Base-by-base conservation (phyloP, 1,139 yeast genomes). In the Oligophagozyma castellii region DNA sequence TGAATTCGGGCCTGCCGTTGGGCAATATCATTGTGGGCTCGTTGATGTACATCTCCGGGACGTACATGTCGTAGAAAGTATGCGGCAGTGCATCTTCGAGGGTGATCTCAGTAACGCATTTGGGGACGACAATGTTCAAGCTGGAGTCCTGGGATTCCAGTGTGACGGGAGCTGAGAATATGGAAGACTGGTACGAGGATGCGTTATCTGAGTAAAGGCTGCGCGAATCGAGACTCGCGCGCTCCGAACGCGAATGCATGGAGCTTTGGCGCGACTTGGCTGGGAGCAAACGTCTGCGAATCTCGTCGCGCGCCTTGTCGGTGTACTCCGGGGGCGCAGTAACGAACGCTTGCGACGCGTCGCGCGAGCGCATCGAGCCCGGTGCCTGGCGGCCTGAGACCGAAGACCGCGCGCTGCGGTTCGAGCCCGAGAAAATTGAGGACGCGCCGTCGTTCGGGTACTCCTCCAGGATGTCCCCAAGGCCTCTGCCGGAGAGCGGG, bases 1-100 rank as follows among this genome's bases (percentile, higher is more conserved):
- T 71, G 50, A 71, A 73, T 21, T 51, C 48, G 6, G 81, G 80
- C 22, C 80, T 59, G 3, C 76, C 78, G 34, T 65, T 61, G 8
- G 65, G 55, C 14, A 63, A 48, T 16, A 63, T 39, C 22, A 46
- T 46, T 2, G 46, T 38, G n/a, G 59, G 58, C 31, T 55, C 58
- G 6, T 40, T 32, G 28, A 54, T 48, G 24, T 65, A 51, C 12
- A 67, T 51, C 29, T 69, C 71, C 2, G 70, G 65, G 1, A 72
- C 55, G 46, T 72, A 72, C 67, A 70, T 68, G 43, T 67, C 71
- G 20, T 53, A 43, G 39, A 62, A 72, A 19, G 56, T 53, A 12
- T 46, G 43, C 2, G 78, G 77, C 10, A 71, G 42, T 1, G 68
- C 73, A 12, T 55, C 56, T 28, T 53, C 54, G 20, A 58, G 30